Conservation (phyloP, 2,329 filamentous ascomycete species). For the Bertia moriformis region DNA sequence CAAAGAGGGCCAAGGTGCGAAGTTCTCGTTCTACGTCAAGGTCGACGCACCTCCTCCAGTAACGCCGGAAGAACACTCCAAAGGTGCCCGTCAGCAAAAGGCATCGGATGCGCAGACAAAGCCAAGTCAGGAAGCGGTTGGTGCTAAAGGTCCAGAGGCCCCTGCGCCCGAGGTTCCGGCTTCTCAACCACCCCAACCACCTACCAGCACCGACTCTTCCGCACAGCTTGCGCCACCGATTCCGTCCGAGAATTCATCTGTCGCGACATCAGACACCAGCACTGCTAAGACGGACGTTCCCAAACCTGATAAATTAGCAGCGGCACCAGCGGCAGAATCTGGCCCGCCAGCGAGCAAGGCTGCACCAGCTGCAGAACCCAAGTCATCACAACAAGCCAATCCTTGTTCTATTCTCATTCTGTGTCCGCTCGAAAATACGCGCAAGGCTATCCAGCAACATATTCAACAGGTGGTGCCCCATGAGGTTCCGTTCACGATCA, state of each 20-base stretch:
- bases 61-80: background rate
- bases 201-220: background rate
- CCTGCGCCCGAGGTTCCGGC: background rate
- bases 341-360: too few species aligned
- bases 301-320: background rate
- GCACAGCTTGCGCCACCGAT: background rate
- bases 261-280: background rate
- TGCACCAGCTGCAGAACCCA: background rate
- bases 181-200: background rate
- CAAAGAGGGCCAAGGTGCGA: conserved; percentile 38
- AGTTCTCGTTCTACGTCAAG: background rate
- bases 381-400: background rate
- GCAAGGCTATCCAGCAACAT: conserved; percentile 43
- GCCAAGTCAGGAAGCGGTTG: background rate
- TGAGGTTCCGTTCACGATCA: conserved; percentile 41
- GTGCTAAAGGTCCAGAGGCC: background rate
- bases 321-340: background rate
- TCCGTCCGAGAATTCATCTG: background rate
- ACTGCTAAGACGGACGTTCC: background rate
- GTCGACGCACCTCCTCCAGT: background rate
- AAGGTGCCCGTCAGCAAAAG: background rate
- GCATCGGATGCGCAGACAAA: background rate
- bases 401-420: conserved; percentile 39
- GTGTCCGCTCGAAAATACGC: conserved; percentile 41
- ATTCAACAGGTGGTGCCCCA: conserved; percentile 48